phyloP scores from a whole-genome alignment of 441 rosid species.

The Erodium texanum region DNA sequence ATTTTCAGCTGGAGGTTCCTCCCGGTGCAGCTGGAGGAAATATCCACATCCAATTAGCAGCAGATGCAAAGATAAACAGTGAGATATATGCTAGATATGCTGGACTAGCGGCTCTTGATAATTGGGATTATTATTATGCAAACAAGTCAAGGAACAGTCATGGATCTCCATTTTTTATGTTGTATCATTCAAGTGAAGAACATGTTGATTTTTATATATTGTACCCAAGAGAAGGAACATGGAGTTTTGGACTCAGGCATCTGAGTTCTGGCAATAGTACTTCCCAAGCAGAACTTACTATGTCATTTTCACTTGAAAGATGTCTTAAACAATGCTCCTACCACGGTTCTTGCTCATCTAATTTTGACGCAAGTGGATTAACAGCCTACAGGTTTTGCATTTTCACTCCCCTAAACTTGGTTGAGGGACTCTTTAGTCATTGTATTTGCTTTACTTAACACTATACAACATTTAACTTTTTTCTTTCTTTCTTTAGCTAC shows the following conservation, averaged over 20 bases:
- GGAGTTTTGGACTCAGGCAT: slow-evolving; percentile 71
- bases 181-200: slow-evolving; percentile 54
- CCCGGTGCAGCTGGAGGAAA: slow-evolving; percentile 90
- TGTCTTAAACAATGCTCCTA: slow-evolving; percentile 81
- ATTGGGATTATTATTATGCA: slow-evolving; percentile 74
- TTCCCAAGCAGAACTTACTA: slow-evolving; percentile 38
- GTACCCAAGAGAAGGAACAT: slow-evolving; percentile 73
- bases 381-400: slow-evolving; percentile 67
- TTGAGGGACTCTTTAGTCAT: neutral
- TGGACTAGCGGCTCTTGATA: slow-evolving; percentile 58
- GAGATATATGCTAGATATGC: slow-evolving; percentile 76
- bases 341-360: slow-evolving; percentile 65
- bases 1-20: slow-evolving; percentile 66
- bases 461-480: slow-evolving; percentile 12
- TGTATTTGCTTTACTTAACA: slow-evolving; percentile 6
- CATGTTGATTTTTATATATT: slow-evolving; percentile 70
- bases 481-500: slow-evolving; percentile 40
- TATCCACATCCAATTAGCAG: slow-evolving; percentile 57
- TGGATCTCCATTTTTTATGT: slow-evolving; percentile 45
- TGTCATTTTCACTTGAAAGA: slow-evolving; percentile 83
- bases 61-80: slow-evolving; percentile 41
- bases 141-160: slow-evolving; percentile 53
- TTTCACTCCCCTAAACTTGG: neutral
- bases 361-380: slow-evolving; percentile 87
- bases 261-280: slow-evolving; percentile 26